These are phyloP conservation scores for Galerina sulciceps DNA, from an alignment of 768 basidiomycete species.

Conservation along the genomic window DNA sequence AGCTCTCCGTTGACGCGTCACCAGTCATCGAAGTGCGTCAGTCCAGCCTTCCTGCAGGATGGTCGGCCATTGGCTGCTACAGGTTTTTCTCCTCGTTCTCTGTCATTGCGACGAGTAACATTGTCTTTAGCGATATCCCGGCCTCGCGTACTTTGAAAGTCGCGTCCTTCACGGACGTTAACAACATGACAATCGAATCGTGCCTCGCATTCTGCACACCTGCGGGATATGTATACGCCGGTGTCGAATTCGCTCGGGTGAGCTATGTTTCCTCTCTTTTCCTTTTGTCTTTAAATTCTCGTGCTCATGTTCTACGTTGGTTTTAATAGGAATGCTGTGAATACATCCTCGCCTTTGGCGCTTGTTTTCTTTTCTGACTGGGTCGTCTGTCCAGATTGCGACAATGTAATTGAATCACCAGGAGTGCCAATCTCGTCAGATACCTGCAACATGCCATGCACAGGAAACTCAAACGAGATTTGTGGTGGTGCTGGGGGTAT, in stretches of 20 bases:
- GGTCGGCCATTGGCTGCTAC: conserved; percentile 8
- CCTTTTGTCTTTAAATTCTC: neutral
- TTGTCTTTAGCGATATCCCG: conserved; percentile 50
- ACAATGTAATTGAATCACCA: conserved; percentile 8
- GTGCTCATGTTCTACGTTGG: neutral
- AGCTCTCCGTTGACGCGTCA: neutral
- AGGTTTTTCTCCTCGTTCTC: neutral
- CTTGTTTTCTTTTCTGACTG: neutral
- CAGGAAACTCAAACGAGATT: neutral
- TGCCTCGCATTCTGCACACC: conserved; percentile 50
- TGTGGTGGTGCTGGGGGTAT: conserved; percentile 9
- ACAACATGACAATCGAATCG: conserved; percentile 60
- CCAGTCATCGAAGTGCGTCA: neutral
- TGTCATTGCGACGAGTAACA: neutral
- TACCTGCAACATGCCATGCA: conserved; percentile 4
- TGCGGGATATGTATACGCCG: conserved; percentile 60
- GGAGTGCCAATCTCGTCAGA: neutral
- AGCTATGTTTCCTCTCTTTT: neutral
- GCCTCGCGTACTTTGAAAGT: conserved; percentile 58
- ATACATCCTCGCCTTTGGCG: neutral
- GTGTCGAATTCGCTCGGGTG: conserved; percentile 38
- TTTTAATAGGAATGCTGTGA: conserved; percentile 2
- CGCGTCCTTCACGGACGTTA: conserved; percentile 41
- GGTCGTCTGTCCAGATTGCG: neutral
- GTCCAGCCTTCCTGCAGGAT: conserved; percentile 6